These are phyloP conservation scores for Diaporthe amygdali DNA, from an alignment of 2,329 filamentous ascomycete species.

Conservation along the genomic window DNA sequence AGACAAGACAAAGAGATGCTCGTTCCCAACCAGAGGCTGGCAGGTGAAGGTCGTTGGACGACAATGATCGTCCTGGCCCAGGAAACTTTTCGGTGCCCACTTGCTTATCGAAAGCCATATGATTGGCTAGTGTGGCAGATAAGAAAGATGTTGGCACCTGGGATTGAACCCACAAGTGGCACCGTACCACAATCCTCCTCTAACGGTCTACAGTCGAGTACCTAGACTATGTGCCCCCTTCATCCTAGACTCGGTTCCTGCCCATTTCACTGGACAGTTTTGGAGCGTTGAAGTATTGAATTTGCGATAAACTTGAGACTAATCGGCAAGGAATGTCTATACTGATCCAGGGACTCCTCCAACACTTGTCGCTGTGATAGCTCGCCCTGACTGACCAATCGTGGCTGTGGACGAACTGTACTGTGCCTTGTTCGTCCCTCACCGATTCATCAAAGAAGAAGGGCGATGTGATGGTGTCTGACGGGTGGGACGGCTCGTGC, in stretches of 20 bases:
- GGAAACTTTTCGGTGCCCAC: conserved; percentile 25
- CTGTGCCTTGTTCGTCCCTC: neutral
- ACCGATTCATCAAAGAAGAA: neutral
- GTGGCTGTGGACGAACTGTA: neutral
- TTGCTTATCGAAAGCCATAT: conserved; percentile 1
- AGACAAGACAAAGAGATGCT: neutral
- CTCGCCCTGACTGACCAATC: neutral
- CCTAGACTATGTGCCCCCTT: neutral
- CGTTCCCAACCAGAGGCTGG: neutral
- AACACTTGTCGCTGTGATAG: neutral
- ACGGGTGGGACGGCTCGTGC: neutral
- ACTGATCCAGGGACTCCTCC: neutral
- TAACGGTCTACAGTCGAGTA: neutral
- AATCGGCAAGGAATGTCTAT: neutral
- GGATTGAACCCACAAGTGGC: too few species aligned
- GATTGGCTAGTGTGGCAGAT: neutral
- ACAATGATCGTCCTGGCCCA: neutral
- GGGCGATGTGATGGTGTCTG: neutral
- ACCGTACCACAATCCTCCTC: neutral
- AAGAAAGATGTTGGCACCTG: neutral
- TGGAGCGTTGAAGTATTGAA: neutral
- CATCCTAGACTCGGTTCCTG: neutral
- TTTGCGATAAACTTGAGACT: too few species aligned
- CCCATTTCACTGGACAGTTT: neutral
- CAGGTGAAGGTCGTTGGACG: neutral